phyloP scores from a whole-genome alignment of 371 early-diverging fungal species.

The Cokeromyces recurvatus region DNA sequence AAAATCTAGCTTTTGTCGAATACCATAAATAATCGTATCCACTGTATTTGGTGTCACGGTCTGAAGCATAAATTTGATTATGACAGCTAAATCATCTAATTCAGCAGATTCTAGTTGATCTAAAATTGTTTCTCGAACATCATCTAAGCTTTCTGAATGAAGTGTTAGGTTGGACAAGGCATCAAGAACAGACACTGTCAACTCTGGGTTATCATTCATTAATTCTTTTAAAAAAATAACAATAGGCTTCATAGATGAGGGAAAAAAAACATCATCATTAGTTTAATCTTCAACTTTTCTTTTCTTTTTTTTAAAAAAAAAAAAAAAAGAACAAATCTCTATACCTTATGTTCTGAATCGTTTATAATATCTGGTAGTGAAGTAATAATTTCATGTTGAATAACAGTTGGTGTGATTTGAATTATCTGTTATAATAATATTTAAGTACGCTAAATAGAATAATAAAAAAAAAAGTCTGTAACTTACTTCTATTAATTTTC shows the following conservation, averaged over 20 bases:
- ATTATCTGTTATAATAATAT: slow-evolving; percentile 40
- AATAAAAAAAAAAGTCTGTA: neutral
- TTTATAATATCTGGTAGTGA: slow-evolving; percentile 73
- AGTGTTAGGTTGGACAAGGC: slow-evolving; percentile 68
- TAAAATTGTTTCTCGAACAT: slow-evolving; percentile 55
- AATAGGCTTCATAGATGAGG: slow-evolving; percentile 33
- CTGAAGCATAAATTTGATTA: slow-evolving; percentile 69
- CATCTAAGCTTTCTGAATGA: slow-evolving; percentile 48
- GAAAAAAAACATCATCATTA: no score
- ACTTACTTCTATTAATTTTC: slow-evolving; percentile 65
- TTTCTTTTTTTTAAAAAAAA: no score
- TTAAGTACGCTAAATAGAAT: neutral
- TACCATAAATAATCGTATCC: slow-evolving; percentile 39
- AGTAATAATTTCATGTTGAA: slow-evolving; percentile 74
- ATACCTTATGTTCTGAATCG: slow-evolving; percentile 70
- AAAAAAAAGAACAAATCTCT: no score
- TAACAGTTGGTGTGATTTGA: slow-evolving; percentile 54
- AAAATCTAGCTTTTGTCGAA: slow-evolving; percentile 57
- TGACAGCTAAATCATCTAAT: slow-evolving; percentile 64
- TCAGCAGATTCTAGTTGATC: slow-evolving; percentile 65
- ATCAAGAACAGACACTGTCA: slow-evolving; percentile 73
- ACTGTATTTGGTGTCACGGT: slow-evolving; percentile 48
- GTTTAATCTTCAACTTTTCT: no score
- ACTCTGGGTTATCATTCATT: slow-evolving; percentile 55
- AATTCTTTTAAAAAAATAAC: slow-evolving; percentile 62